Evolutionary conservation across 225 moss, liverwort and hornwort species (phyloP).

Genomic region (Physcomitrium patens): DNA sequence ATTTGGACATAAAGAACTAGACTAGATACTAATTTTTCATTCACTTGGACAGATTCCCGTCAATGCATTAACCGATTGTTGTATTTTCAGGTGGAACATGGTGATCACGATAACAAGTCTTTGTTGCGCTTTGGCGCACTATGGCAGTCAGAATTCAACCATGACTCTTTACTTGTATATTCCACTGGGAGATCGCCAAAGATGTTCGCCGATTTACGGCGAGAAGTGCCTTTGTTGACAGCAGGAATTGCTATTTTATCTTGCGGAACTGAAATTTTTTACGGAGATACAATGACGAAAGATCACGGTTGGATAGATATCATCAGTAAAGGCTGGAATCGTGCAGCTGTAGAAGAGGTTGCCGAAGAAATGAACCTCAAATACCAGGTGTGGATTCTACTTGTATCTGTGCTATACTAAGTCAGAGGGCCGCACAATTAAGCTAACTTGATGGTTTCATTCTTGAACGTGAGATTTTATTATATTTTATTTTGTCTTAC

Average conservation of each 20-base stretch:
- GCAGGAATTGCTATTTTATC: slow-evolving; percentile 64
- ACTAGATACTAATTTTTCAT: not conserved
- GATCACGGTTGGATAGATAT: slow-evolving; percentile 62
- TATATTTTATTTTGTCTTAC: no score
- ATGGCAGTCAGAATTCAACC: slow-evolving; percentile 71
- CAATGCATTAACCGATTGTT: slow-evolving; percentile 1
- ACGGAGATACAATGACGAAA: slow-evolving; percentile 63
- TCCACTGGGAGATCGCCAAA: slow-evolving; percentile 65
- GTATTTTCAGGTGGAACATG: slow-evolving; percentile 63
- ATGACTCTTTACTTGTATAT: slow-evolving; percentile 68
- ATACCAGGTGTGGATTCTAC: slow-evolving; percentile 50
- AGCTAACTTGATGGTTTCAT: no score
- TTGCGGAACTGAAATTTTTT: slow-evolving; percentile 69
- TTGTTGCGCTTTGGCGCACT: slow-evolving; percentile 67
- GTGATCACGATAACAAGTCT: slow-evolving; percentile 44
- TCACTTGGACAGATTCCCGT: slow-evolving; percentile 6
- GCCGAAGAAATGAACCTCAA: slow-evolving; percentile 65
- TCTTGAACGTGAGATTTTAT: no score
- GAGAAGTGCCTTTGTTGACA: slow-evolving; percentile 66
- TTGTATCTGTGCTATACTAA: not conserved
- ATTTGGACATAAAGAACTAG: not conserved
- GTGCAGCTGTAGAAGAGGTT: slow-evolving; percentile 64
- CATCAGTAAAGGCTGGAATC: slow-evolving; percentile 69
- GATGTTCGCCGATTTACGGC: slow-evolving; percentile 59
- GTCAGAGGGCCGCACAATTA: no score